phyloP scores from a whole-genome alignment of 257 asterid genomes.

The Solanum bulbocastanum region DNA sequence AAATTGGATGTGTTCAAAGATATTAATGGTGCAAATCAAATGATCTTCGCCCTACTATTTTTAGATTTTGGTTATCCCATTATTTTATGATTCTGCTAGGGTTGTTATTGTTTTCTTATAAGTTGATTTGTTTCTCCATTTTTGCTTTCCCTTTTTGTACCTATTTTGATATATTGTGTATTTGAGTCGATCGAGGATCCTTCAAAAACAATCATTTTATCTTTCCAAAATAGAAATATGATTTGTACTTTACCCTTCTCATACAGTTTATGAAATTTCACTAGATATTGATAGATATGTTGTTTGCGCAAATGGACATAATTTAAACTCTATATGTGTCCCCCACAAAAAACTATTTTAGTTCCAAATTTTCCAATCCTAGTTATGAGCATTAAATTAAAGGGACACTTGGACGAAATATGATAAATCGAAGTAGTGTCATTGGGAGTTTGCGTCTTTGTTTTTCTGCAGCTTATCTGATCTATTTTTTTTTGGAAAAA shows the following conservation, averaged over 20 bases:
- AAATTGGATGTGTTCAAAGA: not conserved
- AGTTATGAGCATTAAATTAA: not conserved
- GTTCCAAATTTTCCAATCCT: not conserved
- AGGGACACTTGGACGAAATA: not conserved
- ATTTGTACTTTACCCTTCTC: no score
- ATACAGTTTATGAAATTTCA: no score
- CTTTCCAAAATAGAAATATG: no score
- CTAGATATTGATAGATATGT: no score
- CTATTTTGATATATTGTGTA: not conserved
- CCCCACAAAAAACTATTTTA: not conserved
- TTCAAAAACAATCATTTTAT: no score
- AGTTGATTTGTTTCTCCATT: not conserved
- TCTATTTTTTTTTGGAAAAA: not conserved
- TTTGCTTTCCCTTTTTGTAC: no score
- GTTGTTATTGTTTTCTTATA: no score
- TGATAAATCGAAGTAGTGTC: not conserved
- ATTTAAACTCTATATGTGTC: not conserved
- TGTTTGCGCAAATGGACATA: no score
- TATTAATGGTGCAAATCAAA: not conserved
- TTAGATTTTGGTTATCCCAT: not conserved
- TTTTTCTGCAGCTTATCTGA: not conserved
- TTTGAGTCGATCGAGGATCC: no score
- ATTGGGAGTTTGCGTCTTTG: not conserved
- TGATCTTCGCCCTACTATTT: not conserved
- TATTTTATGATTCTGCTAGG: no score